These are phyloP conservation scores for Hanseniaspora uvarum DNA, from an alignment of 1,139 yeast genomes.

Conservation along the genomic window DNA sequence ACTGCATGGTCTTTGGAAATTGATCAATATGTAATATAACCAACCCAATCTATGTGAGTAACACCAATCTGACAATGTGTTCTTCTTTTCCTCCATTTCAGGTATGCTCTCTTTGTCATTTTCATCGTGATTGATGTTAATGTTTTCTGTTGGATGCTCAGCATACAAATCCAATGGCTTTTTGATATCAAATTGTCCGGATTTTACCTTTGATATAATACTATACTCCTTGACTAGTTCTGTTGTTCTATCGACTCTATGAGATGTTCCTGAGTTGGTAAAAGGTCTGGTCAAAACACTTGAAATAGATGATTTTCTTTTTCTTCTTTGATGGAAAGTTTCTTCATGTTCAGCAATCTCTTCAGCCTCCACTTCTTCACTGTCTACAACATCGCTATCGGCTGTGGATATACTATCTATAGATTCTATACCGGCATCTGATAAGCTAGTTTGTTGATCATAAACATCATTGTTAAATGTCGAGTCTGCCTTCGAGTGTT, in stretches of 20 bases:
- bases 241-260: neutral
- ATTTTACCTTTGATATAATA: constrained; percentile 31
- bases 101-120: neutral
- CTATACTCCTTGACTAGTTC: constrained; percentile 48
- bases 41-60: constrained; percentile 24
- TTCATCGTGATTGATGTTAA: neutral
- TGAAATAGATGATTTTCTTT: neutral
- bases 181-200: constrained; percentile 20
- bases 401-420: neutral
- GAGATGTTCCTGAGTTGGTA: neutral
- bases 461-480: too few species aligned
- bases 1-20: constrained; percentile 50
- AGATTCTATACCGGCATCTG: too few species aligned
- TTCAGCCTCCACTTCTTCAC: too few species aligned
- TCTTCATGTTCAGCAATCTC: too few species aligned
- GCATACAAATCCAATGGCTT: constrained; percentile 3
- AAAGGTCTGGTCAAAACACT: constrained; percentile 8
- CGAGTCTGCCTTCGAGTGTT: too few species aligned
- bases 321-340: neutral
- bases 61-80: constrained; percentile 21
- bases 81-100: neutral
- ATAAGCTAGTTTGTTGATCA: too few species aligned
- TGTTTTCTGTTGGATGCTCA: constrained; percentile 5
- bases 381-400: neutral
- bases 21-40: constrained; percentile 33